These are phyloP conservation scores for Harrya chromipes DNA, from an alignment of 768 basidiomycete species.

Conservation along the genomic window DNA sequence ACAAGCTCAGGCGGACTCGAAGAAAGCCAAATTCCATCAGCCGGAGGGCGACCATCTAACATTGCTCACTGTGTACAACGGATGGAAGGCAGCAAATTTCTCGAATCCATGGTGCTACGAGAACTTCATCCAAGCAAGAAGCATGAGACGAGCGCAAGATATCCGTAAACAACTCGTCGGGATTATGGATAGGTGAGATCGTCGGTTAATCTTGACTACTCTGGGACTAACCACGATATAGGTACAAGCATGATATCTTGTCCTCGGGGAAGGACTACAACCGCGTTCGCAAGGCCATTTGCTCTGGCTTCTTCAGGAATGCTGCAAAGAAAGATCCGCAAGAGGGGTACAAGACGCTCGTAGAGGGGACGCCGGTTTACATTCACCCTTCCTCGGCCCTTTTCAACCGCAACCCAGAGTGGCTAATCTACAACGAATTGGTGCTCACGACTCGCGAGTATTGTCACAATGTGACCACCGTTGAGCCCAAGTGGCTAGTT, in stretches of 20 bases:
- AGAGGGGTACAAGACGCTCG: constrained; percentile 97
- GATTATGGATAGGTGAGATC: constrained; percentile 92
- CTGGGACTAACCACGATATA: constrained; percentile 28
- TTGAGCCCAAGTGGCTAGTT: constrained; percentile 98
- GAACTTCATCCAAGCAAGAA: constrained; percentile 97
- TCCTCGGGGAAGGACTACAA: constrained; percentile 94
- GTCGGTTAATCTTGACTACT: neutral
- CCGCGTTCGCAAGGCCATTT: constrained; percentile 89
- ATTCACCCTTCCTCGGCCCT: constrained; percentile 96
- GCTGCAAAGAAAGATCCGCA: constrained; percentile 98
- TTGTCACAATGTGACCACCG: constrained; percentile 88
- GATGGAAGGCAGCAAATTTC: constrained; percentile 95
- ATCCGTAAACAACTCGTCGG: constrained; percentile 96
- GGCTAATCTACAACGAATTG: constrained; percentile 94
- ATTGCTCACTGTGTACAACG: constrained; percentile 92
- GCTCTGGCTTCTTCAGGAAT: constrained; percentile 96
- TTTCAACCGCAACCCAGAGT: constrained; percentile 96
- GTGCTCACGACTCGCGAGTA: constrained; percentile 96
- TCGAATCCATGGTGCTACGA: constrained; percentile 99
- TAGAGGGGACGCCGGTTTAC: constrained; percentile 98
- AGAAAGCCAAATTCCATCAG: constrained; percentile 99
- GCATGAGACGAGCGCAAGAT: constrained; percentile 96
- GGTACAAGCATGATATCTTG: constrained; percentile 95
- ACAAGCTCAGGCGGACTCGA: constrained; percentile 97
- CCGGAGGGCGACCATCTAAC: constrained; percentile 97